Base-by-base conservation (phyloP, 805 yeast species). In the Candida boleticola region DNA sequence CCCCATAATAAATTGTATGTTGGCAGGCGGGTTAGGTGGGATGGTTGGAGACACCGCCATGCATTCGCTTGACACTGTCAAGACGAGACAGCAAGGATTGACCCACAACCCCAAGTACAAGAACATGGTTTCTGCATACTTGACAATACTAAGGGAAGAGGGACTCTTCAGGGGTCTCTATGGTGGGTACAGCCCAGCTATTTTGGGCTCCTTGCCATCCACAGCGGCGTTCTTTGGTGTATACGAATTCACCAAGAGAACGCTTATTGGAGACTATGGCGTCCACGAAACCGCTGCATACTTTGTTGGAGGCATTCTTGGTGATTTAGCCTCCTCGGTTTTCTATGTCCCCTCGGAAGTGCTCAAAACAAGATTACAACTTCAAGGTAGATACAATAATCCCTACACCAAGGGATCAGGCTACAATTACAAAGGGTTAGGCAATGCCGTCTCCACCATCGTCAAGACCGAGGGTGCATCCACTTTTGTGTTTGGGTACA, bases 11-110 rank as follows among this genome's bases (percentile, higher is more conserved):
- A 73, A 77, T 54, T 79, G 89, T 57, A 72, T 89, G 72, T 42
- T 89, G 30, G 96, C 97, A 0, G 99, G 99, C 32, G 97, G 96
- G 0, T 64, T 92, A 37, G 99, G 99, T 5, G 99, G 98, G 1
- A 82, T 87, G 41, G 78, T 90, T 29, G 98, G 97, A 11, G 99
- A 92, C 55, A 76, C 93, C 1, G 67, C 80, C 23, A 93, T 93
- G 97, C 97, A 93, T 63, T 90, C 98, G 0, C 66, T 93, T 27
- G 99, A 93, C 58, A 93, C 99, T 0, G 96, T 93, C 25, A 93
- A 93, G 60, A 93, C 99, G 2, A 74, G 99, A 48, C 99, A 93
- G 61, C 99, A 93, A 59, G 98, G 96, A n/a, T 86, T 95, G 3
- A 82, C 86, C 18, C 69, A 73, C 49, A 74, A 74, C 17, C 49